Base-by-base conservation (phyloP, 345 rosid species). In the Gossypium sturtianum region DNA sequence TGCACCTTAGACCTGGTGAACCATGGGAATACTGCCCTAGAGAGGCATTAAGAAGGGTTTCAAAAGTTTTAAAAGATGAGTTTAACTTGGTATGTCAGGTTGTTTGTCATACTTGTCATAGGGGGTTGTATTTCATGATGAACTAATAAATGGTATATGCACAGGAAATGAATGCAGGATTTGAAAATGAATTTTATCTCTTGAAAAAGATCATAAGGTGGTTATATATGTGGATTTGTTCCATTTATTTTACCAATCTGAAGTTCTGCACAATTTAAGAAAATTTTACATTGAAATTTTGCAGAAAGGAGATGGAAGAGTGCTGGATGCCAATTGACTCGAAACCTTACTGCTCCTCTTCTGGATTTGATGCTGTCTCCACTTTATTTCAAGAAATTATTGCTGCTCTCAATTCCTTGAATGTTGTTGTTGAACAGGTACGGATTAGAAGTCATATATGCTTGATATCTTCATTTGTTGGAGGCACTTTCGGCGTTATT, bases 1-100 rank as follows among this genome's bases (percentile, higher is more conserved):
- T 95, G 99, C 88, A 82, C 78, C 72, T 89, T 70, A 86, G 75
- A 84, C 96, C 97, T 45, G 94, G 96, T 77, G 83, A 89, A 86
- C 77, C 92, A 77, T 95, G 98, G 99, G 98, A 90, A 51, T 95
- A 93, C 73, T 93, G 98, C 82, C 99, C 99, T 59, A 88, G 98
- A 77, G 96, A 89, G 62, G 84, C 97, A 79, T 83, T 95, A 74
- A 79, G 92, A 77, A 90, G 89, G 74, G 87, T 83, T 72, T 77
- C 86, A 66, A 89, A 87, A 77, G 79, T 91, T 79, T 79, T 95
- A 52, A 87, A 90, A 84, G 93, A 93, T 54, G 96, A 95, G 80
- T 95, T 93, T 78, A 80, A 91, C 80, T 79, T 95, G 94, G 99
- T 92, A 83, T 25, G 80, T 59, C 13, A 5, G 66, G 25, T 45